Base-by-base conservation (phyloP, 2,329 filamentous ascomycete genomes). In the Calonectria leucothoes region DNA sequence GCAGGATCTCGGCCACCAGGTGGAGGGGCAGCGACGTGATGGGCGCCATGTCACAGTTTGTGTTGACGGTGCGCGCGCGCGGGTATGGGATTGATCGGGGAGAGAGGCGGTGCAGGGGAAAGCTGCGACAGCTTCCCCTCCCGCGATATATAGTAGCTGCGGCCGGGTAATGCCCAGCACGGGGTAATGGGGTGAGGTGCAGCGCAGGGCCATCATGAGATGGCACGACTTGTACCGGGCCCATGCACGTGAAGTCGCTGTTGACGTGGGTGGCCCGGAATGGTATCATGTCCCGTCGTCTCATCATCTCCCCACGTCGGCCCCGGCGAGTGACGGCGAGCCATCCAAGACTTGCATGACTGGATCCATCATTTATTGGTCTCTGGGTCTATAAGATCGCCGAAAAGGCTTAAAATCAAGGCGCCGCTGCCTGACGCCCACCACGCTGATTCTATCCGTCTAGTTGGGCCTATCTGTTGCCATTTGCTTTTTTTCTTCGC, bases 11-110 rank as follows among this genome's bases (percentile, higher is more conserved):
- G 64, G 76, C 75, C 15, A 78, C 35, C 15, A 80, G 52, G 66
- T 80, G 78, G 15, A 78, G 70, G 12, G 78, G 78, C n/a, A 80
- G 61, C 20, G 78, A 77, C 10, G 70, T 66, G 57, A 80, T 59
- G 57, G 73, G 66, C 45, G 77, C 72, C 77, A 79, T 79, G 48
- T 42, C 49, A 68, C 70, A n/a, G 14, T 57, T n/a, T 20, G 7
- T 1, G n/a, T 45, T 12, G 42, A n/a, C 10, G 20, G 6, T 10
- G 20, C 10, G 35, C 35, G 10, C 35, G 35, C 23, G 17, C 23
- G 25, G 29, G 48, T 31, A 23, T 37, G 48, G n/a, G 12, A 37
- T 25, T 23, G 27, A 55, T 57, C 15, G 33, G n/a, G n/a, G n/a
- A 49, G 45, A 66, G 17, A 35, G 57, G 12, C 49, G n/a, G 12